Conservation (phyloP, 2,329 filamentous ascomycete species). For the Neoscytalidium dimidiatum region DNA sequence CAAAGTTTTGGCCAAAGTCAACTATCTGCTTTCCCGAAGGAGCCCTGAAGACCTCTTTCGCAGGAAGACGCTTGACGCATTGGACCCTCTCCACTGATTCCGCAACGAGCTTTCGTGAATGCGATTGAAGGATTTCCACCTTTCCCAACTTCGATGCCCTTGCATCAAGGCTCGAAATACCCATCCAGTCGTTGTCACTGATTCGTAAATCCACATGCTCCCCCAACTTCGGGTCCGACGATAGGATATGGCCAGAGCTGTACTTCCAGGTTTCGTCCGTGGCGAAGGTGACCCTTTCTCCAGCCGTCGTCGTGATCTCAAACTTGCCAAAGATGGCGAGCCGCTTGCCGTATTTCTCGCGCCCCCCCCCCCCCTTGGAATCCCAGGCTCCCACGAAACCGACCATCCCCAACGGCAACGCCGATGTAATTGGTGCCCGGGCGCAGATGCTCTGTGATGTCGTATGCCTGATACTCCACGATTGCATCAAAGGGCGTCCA, state of each 20-base stretch:
- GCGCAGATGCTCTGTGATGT: neutral
- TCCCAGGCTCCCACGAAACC: neutral
- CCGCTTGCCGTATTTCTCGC: neutral
- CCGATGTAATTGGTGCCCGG: neutral
- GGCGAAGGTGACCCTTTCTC: neutral
- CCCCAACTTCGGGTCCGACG: neutral
- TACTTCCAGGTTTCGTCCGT: neutral
- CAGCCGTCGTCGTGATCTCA: neutral
- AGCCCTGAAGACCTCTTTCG: neutral
- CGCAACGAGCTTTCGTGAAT: neutral
- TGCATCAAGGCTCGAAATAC: neutral
- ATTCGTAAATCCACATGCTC: neutral
- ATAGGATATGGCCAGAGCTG: neutral
- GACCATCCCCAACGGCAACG: neutral
- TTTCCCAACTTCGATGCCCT: neutral
- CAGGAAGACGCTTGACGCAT: neutral
- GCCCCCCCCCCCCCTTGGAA: neutral
- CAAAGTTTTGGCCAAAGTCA: neutral
- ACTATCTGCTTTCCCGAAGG: neutral
- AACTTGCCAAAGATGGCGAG: neutral
- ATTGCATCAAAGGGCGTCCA: neutral
- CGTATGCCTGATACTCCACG: neutral
- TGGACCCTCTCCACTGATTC: neutral
- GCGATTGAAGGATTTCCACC: neutral
- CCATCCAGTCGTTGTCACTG: neutral